Evolutionary conservation across 2,329 filamentous ascomycete genomes (phyloP).

Genomic region (Cordyceps javanica): DNA sequence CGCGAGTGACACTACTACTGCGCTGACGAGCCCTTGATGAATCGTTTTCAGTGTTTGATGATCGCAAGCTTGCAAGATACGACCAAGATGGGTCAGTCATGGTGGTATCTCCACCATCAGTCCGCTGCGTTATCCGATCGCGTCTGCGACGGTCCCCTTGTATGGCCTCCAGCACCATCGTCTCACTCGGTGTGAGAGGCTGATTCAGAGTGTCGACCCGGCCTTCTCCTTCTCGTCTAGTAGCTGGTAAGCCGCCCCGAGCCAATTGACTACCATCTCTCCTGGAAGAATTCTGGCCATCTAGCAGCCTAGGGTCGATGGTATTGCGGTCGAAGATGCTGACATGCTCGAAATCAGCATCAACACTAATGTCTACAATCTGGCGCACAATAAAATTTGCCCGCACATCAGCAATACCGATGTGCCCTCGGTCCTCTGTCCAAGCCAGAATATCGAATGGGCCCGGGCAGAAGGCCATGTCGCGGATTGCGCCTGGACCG

Average conservation of each 20-base stretch:
- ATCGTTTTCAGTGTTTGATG: slow-evolving; percentile 20
- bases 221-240: slow-evolving; percentile 22
- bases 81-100: slow-evolving; percentile 17
- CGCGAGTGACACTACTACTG: slow-evolving; percentile 30
- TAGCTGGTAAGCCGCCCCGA: background rate
- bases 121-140: slow-evolving; percentile 32
- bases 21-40: slow-evolving; percentile 26
- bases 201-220: slow-evolving; percentile 39
- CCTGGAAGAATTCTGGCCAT: slow-evolving; percentile 38
- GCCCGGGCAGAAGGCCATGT: slow-evolving; percentile 86
- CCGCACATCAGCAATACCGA: slow-evolving; percentile 69
- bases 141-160: slow-evolving; percentile 47
- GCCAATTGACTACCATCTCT: slow-evolving; percentile 17
- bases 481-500: slow-evolving; percentile 74
- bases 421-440: slow-evolving; percentile 78
- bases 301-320: slow-evolving; percentile 47
- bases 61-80: slow-evolving; percentile 16
- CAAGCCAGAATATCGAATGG: slow-evolving; percentile 88
- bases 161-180: slow-evolving; percentile 49
- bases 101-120: slow-evolving; percentile 17
- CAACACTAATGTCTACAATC: slow-evolving; percentile 56
- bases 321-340: slow-evolving; percentile 49
- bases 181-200: slow-evolving; percentile 49
- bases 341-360: slow-evolving; percentile 51
- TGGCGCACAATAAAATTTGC: slow-evolving; percentile 62